Evolutionary conservation across 2,329 filamentous ascomycete genomes (phyloP), one percentile per base, ranked within the genome.

Genomic region (Penicillium sp.): DNA sequence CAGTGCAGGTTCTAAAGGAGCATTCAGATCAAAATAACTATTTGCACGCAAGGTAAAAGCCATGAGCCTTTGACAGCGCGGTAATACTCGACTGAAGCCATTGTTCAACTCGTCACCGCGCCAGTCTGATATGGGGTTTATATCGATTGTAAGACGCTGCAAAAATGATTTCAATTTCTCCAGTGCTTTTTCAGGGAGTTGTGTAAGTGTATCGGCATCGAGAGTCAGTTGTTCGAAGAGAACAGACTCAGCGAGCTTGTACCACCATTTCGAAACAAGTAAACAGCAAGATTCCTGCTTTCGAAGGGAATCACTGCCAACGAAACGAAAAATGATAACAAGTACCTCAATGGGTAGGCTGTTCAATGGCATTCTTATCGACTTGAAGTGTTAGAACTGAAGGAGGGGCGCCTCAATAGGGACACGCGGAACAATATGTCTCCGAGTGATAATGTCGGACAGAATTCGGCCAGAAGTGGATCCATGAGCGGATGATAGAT

Each of bases 351-450:
- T 6, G 13, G 29, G 29, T 4, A 31, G 29, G 13, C 6, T 17
- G 4, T 31, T 4, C n/a, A 31, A 16, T 31, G 29, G 29, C 29
- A 31, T 31, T 28, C 18, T 22, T n/a, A n/a, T n/a, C n/a, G n/a
- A n/a, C n/a, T n/a, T n/a, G n/a, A n/a, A n/a, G n/a, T n/a, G n/a
- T n/a, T n/a, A n/a, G n/a, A n/a, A n/a, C n/a, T n/a, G n/a, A n/a
- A n/a, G n/a, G n/a, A n/a, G n/a, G n/a, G n/a, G n/a, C n/a, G n/a
- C n/a, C n/a, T n/a, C n/a, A n/a, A n/a, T n/a, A n/a, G n/a, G n/a
- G n/a, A n/a, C n/a, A n/a, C n/a, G n/a, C n/a, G n/a, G n/a, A n/a
- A n/a, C n/a, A n/a, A n/a, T n/a, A n/a, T n/a, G n/a, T n/a, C n/a
- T n/a, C n/a, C n/a, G n/a, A n/a, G n/a, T n/a, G n/a, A n/a, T n/a